Evolutionary conservation across 2,329 filamentous ascomycete species (phyloP).

Genomic region (Claviceps arundinis): DNA sequence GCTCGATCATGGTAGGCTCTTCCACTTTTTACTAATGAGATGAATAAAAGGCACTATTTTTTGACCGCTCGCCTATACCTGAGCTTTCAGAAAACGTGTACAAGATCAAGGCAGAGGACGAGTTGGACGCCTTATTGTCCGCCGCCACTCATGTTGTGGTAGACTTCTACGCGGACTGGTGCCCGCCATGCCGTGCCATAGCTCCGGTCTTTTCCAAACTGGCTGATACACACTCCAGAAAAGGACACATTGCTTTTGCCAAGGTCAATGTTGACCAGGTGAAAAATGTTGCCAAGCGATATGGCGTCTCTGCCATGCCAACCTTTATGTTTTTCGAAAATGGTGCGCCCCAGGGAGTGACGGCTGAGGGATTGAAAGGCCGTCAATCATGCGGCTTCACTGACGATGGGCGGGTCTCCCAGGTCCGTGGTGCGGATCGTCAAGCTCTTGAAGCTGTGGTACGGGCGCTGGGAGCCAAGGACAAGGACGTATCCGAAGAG

Average conservation of each 20-base stretch:
- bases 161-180: constrained; percentile 40
- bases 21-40: not conserved
- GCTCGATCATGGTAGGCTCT: not conserved
- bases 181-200: constrained; percentile 34
- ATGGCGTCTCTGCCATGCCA: constrained; percentile 81
- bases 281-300: constrained; percentile 41
- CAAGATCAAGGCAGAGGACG: constrained; percentile 16
- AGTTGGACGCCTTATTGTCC: constrained; percentile 25
- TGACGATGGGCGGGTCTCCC: constrained; percentile 16
- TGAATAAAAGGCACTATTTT: not conserved
- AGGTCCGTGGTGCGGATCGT: constrained; percentile 17
- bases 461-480: constrained; percentile 11
- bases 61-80: constrained; percentile 19
- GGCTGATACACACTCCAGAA: constrained; percentile 11
- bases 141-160: constrained; percentile 28
- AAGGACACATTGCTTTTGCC: constrained; percentile 10
- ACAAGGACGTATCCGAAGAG: not conserved
- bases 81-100: constrained; percentile 26
- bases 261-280: constrained; percentile 13
- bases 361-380: constrained; percentile 14
- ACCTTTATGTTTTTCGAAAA: constrained; percentile 82
- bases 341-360: constrained; percentile 34
- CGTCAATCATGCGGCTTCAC: constrained; percentile 12
- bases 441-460: constrained; percentile 16
- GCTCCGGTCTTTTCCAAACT: constrained; percentile 39